These are phyloP conservation scores for Penicillium canescens DNA, from an alignment of 495 filamentous ascomycete species.

Conservation along the genomic window DNA sequence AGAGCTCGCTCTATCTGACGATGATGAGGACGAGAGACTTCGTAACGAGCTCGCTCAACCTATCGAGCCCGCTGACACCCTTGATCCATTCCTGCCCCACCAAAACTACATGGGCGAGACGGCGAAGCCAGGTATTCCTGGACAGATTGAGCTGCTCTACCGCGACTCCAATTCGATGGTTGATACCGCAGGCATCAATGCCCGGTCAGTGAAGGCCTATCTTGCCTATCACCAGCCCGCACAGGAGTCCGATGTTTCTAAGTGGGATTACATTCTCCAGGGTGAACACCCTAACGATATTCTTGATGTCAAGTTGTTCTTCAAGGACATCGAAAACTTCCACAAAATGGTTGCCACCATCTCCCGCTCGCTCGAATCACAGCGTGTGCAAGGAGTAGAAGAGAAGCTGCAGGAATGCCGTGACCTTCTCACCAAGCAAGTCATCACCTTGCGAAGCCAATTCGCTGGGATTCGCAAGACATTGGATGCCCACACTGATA, in stretches of 20 bases:
- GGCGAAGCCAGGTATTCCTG: slow-evolving; percentile 61
- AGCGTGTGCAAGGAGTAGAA: slow-evolving; percentile 62
- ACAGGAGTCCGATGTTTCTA: slow-evolving; percentile 55
- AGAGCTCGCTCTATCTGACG: slow-evolving; percentile 49
- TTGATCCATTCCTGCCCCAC: slow-evolving; percentile 66
- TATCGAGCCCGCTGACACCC: slow-evolving; percentile 49
- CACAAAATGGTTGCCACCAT: slow-evolving; percentile 57
- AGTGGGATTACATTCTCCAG: slow-evolving; percentile 34
- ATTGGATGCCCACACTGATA: slow-evolving; percentile 66
- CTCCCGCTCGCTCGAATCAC: slow-evolving; percentile 57
- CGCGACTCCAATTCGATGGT: slow-evolving; percentile 96
- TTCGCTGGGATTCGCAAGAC: slow-evolving; percentile 72
- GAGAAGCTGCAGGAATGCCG: slow-evolving; percentile 62
- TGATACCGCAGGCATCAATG: slow-evolving; percentile 86
- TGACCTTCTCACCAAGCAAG: slow-evolving; percentile 59
- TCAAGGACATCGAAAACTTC: slow-evolving; percentile 70
- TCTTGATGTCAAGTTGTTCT: slow-evolving; percentile 62
- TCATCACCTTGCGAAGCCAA: slow-evolving; percentile 66
- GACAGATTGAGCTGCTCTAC: slow-evolving; percentile 83
- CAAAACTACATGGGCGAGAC: slow-evolving; percentile 66
- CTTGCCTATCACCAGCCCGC: slow-evolving; percentile 55
- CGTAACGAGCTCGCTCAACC: slow-evolving; percentile 55
- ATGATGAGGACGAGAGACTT: slow-evolving; percentile 64
- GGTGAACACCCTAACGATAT: slow-evolving; percentile 45
- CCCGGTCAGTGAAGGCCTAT: slow-evolving; percentile 71